These are phyloP conservation scores for Protostelium mycophagum DNA, from an alignment of 78 protist species.

Conservation along the genomic window DNA sequence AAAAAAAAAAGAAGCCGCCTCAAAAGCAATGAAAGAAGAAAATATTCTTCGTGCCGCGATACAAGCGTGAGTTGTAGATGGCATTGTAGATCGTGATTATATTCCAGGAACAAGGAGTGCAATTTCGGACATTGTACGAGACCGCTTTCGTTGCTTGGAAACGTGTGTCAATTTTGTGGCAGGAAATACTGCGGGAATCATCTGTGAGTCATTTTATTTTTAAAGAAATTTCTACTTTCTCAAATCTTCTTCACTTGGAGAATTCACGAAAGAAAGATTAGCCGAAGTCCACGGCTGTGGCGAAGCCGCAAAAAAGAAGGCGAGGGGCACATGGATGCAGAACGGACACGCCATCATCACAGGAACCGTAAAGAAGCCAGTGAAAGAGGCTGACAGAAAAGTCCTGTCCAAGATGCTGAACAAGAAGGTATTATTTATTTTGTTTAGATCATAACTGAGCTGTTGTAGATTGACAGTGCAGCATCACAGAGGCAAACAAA, in stretches of 20 bases:
- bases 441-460: background rate
- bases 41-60: background rate
- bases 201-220: too few relatives aligned
- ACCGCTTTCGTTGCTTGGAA: background rate
- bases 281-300: slow-evolving; percentile 71
- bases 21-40: background rate
- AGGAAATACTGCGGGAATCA: background rate
- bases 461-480: background rate
- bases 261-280: too few relatives aligned
- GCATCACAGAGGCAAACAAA: background rate
- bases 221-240: too few relatives aligned
- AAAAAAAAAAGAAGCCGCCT: background rate
- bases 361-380: background rate
- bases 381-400: background rate
- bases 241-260: too few relatives aligned
- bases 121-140: background rate
- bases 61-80: background rate
- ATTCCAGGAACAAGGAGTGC: background rate
- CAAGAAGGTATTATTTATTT: too few relatives aligned
- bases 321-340: slow-evolving; percentile 49
- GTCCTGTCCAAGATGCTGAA: background rate
- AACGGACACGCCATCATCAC: background rate
- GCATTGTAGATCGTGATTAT: too few relatives aligned
- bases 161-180: background rate
- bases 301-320: slow-evolving; percentile 42